phyloP scores from a whole-genome alignment of 768 basidiomycete genomes.

The Macrocybe gigantea region DNA sequence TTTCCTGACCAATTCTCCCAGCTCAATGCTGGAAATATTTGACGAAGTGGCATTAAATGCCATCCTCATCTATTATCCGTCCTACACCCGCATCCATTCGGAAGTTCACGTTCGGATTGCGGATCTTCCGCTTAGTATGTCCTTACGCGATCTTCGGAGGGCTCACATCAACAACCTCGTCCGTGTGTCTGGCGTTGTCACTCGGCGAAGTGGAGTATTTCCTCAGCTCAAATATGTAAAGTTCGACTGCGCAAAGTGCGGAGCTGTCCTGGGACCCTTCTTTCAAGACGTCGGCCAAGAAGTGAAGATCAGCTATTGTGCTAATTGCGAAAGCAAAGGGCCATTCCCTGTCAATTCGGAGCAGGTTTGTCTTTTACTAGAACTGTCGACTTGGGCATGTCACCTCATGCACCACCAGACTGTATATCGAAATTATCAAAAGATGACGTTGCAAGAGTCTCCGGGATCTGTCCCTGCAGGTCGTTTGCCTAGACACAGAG shows the following conservation, averaged over 20 bases:
- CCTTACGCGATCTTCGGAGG: conserved; percentile 90
- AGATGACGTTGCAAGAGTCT: conserved; percentile 97
- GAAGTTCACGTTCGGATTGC: conserved; percentile 97
- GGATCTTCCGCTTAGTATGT: conserved; percentile 84
- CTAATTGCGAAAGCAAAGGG: conserved; percentile 90
- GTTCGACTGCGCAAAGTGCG: conserved; percentile 95
- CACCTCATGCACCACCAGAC: conserved; percentile 45
- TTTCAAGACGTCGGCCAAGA: conserved; percentile 96
- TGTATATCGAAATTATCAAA: conserved; percentile 97
- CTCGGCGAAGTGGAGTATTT: conserved; percentile 91
- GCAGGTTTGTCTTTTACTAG: conserved; percentile 48
- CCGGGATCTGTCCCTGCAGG: conserved; percentile 98
- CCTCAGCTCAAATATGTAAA: conserved; percentile 99
- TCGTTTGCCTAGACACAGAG: conserved; percentile 92
- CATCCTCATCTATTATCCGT: conserved; percentile 92
- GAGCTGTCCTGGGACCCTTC: conserved; percentile 92
- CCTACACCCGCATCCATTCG: conserved; percentile 94
- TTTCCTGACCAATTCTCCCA: conserved; percentile 93
- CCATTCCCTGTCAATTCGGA: conserved; percentile 97
- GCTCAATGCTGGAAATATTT: conserved; percentile 89
- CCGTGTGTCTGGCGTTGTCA: conserved; percentile 93
- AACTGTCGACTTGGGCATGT: background rate
- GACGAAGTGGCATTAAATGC: conserved; percentile 93
- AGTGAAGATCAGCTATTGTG: conserved; percentile 90
- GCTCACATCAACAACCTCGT: conserved; percentile 93